Conservation (phyloP, 345 rosid genomes). For the Pistacia integerrima region DNA sequence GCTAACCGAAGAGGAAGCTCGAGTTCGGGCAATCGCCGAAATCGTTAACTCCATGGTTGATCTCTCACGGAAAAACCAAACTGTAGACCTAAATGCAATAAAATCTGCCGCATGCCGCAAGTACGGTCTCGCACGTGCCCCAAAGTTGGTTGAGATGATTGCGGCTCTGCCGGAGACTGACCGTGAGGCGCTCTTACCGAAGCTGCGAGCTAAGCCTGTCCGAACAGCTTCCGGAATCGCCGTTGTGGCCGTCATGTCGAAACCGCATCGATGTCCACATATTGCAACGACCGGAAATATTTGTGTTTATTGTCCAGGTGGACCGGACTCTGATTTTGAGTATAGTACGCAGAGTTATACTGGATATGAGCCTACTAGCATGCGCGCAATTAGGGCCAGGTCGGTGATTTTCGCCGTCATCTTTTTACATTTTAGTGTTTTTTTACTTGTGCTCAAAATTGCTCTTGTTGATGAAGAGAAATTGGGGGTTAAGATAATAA, state of each 20-base stretch:
- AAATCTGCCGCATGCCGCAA: conserved; percentile 93
- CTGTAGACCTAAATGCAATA: conserved; percentile 88
- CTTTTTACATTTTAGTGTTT: too few relatives aligned
- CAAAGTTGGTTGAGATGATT: conserved; percentile 97
- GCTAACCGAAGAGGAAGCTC: conserved; percentile 89
- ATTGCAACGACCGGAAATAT: conserved; percentile 97
- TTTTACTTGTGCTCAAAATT: not conserved
- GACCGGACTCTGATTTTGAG: conserved; percentile 98
- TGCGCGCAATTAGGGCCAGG: conserved; percentile 99
- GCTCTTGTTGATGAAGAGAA: not conserved
- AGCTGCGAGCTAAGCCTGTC: conserved; percentile 96
- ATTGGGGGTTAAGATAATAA: not conserved
- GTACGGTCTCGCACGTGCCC: conserved; percentile 91
- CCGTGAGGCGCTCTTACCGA: conserved; percentile 86
- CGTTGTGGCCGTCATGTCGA: conserved; percentile 97
- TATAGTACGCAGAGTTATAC: conserved; percentile 98
- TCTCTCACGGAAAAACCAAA: conserved; percentile 88
- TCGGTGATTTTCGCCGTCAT: conserved; percentile 21
- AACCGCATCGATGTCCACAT: conserved; percentile 97
- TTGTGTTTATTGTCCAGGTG: conserved; percentile 96
- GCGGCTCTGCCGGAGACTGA: conserved; percentile 95
- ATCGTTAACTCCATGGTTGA: conserved; percentile 91
- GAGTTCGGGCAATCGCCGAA: conserved; percentile 92
- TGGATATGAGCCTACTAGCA: conserved; percentile 98
- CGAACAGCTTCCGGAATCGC: conserved; percentile 98